Evolutionary conservation across 1,284 basidiomycete species (phyloP).

Genomic region (Ganoderma multipileum): DNA sequence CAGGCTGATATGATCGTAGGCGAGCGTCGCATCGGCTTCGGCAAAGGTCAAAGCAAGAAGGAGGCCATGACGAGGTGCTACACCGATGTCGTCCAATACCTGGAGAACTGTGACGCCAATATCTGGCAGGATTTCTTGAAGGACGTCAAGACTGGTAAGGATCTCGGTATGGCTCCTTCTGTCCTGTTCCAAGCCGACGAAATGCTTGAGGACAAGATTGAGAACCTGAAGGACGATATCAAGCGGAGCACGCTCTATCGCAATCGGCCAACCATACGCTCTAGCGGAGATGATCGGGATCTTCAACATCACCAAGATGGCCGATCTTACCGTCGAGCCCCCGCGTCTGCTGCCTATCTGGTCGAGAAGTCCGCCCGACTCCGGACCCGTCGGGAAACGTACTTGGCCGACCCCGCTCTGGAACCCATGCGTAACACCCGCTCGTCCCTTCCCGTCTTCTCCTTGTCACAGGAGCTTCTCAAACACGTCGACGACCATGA

Average conservation of each 20-base stretch:
- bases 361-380: constrained; percentile 69
- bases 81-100: constrained; percentile 87
- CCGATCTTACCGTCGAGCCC: constrained; percentile 35
- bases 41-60: constrained; percentile 78
- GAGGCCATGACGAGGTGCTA: constrained; percentile 78
- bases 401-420: constrained; percentile 68
- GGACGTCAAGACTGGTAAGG: constrained; percentile 68
- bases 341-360: constrained; percentile 41
- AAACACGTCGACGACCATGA: constrained; percentile 81
- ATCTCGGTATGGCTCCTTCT: constrained; percentile 74
- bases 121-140: constrained; percentile 81
- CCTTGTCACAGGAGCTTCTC: constrained; percentile 70
- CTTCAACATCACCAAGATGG: constrained; percentile 17
- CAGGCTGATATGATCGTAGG: constrained; percentile 86
- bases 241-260: constrained; percentile 58
- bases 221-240: constrained; percentile 76
- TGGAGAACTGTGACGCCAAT: constrained; percentile 82
- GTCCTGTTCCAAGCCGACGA: constrained; percentile 78
- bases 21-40: constrained; percentile 84
- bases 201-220: constrained; percentile 75
- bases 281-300: constrained; percentile 29
- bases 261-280: constrained; percentile 49
- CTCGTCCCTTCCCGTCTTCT: constrained; percentile 76
- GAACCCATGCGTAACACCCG: constrained; percentile 76
- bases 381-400: constrained; percentile 60